Base-by-base conservation (phyloP, 345 rosid genomes). In the Raphanus sativus region DNA sequence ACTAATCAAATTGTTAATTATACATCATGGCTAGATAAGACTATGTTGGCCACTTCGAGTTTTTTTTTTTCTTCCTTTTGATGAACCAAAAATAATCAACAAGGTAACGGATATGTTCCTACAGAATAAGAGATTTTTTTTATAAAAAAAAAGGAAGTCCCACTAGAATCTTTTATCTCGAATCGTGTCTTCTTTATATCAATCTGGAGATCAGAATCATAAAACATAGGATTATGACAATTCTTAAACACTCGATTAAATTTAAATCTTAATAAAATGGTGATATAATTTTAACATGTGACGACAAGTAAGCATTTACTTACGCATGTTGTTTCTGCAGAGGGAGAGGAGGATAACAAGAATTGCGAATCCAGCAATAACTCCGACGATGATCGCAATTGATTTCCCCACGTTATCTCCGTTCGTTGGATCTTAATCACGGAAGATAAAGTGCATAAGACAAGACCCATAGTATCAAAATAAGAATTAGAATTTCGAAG, bases 371-470 rank as follows among this genome's bases (percentile, higher is more conserved):
- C 88, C 95, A 32, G 91, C 97, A 30, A 94, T 66, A 24, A 80
- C 84, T 45, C 98, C 98, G 8, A 94, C 92, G 30, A 88, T 86
- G 4, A 92, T 89, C 66, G 98, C 93, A 0, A 92, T 92, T 25
- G 97, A 85, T 85, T 87, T 92, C 0, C 97, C 97, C 55, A 75
- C 84, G 45, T 84, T 68, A 78, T 92, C 98, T 34, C 81, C 89
- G 55, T 77, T 78, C 62, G 86, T 78, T 66, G 97, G 85, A 84
- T 86, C 98, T 38, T 25, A 10, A 54, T 26, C 3, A 45, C 65
- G 33, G 28, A 72, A 64, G n/a, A n/a, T 12, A 5, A 52, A 45
- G 62, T 50, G 36, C 8, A 67, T 29, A 65, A 48, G 42, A 48
- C 48, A 70, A 67, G 55, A 54, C 65, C 65, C 64, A 36, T 62